A percentile compares a stretch with the other conserved stretches of the same genome.
These are phyloP conservation scores for Pestalotiopsis sp. DNA, from an alignment of 2,329 filamentous ascomycete species.

Conservation along the genomic window DNA sequence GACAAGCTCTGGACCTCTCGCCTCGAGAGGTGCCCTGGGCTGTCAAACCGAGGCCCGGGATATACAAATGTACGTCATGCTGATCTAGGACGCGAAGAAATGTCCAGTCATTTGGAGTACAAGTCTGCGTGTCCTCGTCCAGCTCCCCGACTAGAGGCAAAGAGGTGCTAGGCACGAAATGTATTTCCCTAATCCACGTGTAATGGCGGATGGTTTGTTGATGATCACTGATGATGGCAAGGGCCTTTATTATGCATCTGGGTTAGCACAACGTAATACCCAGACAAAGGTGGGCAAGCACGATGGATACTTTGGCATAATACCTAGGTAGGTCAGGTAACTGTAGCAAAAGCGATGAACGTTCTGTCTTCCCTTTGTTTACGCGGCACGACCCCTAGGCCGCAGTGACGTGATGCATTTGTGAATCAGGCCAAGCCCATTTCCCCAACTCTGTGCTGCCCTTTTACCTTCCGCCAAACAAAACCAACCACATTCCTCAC, in stretches of 20 bases:
- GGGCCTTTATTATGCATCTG: neutral
- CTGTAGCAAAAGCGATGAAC: neutral
- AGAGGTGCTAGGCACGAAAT: neutral
- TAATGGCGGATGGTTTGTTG: neutral
- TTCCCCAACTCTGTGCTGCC: neutral
- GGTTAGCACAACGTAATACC: neutral
- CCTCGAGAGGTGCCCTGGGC: neutral
- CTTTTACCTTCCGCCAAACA: slow-evolving; percentile 9
- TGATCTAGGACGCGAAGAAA: neutral
- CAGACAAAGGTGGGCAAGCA: neutral
- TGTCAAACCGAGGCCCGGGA: neutral
- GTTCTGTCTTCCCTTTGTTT: neutral
- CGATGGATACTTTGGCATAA: neutral
- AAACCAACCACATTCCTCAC: slow-evolving; percentile 17
- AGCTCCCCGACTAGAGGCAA: neutral
- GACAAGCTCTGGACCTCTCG: neutral
- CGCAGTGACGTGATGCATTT: slow-evolving; percentile 35
- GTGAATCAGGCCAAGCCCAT: slow-evolving; percentile 19
- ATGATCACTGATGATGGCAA: neutral
- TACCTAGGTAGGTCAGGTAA: neutral
- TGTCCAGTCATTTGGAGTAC: neutral
- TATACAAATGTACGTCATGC: slow-evolving; percentile 5
- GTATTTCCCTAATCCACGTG: neutral
- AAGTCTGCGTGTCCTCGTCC: neutral
- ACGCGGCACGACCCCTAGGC: slow-evolving; percentile 17